These are phyloP conservation scores for Elsinoe fawcettii DNA, from an alignment of 2,329 filamentous ascomycete species.

Conservation along the genomic window DNA sequence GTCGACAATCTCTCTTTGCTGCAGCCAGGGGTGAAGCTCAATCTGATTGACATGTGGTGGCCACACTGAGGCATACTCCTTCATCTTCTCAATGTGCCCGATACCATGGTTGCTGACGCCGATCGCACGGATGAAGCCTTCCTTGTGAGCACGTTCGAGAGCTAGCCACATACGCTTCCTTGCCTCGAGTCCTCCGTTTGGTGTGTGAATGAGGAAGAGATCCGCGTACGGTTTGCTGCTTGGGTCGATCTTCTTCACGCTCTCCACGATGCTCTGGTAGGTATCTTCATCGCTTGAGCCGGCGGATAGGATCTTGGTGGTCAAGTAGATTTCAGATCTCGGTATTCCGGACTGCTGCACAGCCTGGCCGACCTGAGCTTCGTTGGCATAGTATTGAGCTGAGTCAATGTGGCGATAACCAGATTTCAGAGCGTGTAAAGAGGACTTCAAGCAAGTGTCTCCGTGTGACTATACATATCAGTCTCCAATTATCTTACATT, in stretches of 20 bases:
- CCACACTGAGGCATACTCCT: slow-evolving; percentile 55
- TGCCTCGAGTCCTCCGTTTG: slow-evolving; percentile 47
- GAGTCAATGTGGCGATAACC: slow-evolving; percentile 61
- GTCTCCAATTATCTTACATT: not conserved
- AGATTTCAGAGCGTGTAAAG: slow-evolving; percentile 48
- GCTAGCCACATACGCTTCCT: slow-evolving; percentile 59
- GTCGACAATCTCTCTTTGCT: slow-evolving; percentile 52
- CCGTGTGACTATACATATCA: slow-evolving; percentile 35
- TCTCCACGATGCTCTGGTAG: slow-evolving; percentile 53
- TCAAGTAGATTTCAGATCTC: slow-evolving; percentile 57
- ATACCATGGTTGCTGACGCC: slow-evolving; percentile 67
- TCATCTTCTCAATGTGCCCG: slow-evolving; percentile 61
- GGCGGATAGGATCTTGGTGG: slow-evolving; percentile 58
- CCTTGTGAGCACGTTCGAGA: slow-evolving; percentile 53
- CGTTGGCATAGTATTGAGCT: slow-evolving; percentile 64
- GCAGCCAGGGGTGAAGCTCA: slow-evolving; percentile 67
- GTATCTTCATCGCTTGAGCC: slow-evolving; percentile 49
- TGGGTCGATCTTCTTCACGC: slow-evolving; percentile 52
- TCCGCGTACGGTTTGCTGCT: slow-evolving; percentile 57
- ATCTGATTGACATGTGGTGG: slow-evolving; percentile 69
- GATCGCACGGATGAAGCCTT: slow-evolving; percentile 56
- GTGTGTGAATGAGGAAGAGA: slow-evolving; percentile 62
- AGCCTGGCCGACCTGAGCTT: slow-evolving; percentile 57
- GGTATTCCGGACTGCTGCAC: slow-evolving; percentile 49
- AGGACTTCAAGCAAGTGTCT: slow-evolving; percentile 50